Evolutionary conservation across 2,329 filamentous ascomycete genomes (phyloP).

Genomic region (Magnaporthiopsis incrustans): DNA sequence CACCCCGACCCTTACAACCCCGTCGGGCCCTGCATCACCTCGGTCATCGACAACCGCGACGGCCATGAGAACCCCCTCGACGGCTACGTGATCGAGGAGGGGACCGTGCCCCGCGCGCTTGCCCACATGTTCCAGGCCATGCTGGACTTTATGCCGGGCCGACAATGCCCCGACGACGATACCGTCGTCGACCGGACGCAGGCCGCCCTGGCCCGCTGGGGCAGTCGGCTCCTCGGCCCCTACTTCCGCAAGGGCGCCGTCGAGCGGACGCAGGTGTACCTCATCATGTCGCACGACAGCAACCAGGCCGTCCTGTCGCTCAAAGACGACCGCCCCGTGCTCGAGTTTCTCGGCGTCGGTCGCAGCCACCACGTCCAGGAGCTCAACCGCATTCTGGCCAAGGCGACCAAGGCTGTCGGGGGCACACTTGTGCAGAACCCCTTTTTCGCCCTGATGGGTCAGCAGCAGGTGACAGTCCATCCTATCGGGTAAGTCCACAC

Average conservation of each 20-base stretch:
- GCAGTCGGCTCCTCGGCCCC: constrained; percentile 50
- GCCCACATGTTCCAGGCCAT: constrained; percentile 47
- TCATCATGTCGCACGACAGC: constrained; percentile 60
- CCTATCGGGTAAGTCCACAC: constrained; percentile 46
- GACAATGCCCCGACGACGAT: constrained; percentile 28
- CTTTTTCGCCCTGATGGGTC: constrained; percentile 45
- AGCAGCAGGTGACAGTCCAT: constrained; percentile 57
- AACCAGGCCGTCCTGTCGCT: constrained; percentile 54
- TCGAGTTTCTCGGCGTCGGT: constrained; percentile 53
- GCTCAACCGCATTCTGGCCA: constrained; percentile 42
- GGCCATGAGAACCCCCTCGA: constrained; percentile 46
- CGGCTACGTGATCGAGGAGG: constrained; percentile 55
- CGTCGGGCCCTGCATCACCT: constrained; percentile 54
- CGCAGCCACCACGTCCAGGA: constrained; percentile 45
- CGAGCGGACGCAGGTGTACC: constrained; percentile 53
- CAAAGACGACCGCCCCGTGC: constrained; percentile 48
- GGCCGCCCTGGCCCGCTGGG: constrained; percentile 37
- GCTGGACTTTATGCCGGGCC: constrained; percentile 45
- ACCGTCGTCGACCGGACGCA: constrained; percentile 33
- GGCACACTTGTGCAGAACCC: constrained; percentile 53
- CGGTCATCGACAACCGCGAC: constrained; percentile 51
- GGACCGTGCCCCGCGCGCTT: constrained; percentile 50
- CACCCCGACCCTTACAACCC: constrained; percentile 42
- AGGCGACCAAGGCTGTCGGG: constrained; percentile 48
- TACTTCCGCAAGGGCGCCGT: constrained; percentile 48